These are phyloP conservation scores for Nepenthes mirabilis DNA, from an alignment of 148 eudicot species.

Conservation along the genomic window DNA sequence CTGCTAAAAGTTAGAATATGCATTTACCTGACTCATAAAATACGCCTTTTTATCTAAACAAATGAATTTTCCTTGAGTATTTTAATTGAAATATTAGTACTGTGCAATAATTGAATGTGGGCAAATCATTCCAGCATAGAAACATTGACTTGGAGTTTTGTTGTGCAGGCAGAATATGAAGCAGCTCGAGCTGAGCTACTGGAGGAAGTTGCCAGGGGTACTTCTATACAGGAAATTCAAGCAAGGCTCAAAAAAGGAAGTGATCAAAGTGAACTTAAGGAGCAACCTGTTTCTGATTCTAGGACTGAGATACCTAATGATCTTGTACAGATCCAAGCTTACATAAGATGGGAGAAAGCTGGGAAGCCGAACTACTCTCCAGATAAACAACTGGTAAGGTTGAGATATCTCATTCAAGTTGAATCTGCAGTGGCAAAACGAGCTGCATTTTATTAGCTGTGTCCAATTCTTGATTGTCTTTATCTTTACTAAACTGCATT, in stretches of 20 bases:
- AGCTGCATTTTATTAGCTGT: neutral
- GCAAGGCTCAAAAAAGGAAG: conserved; percentile 44
- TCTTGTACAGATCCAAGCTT: conserved; percentile 59
- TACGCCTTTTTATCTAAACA: neutral
- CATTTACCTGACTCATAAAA: neutral
- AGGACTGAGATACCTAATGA: conserved; percentile 48
- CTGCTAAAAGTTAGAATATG: no score
- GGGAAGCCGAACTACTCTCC: conserved; percentile 68
- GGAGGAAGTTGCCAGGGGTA: conserved; percentile 64
- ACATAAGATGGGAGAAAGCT: conserved; percentile 63
- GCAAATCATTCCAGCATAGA: no score
- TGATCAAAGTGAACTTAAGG: conserved; percentile 23
- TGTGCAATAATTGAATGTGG: conserved; percentile 5
- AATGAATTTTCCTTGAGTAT: no score
- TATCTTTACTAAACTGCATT: conserved; percentile 8
- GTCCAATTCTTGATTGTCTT: neutral
- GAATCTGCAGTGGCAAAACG: neutral
- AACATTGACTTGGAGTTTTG: no score
- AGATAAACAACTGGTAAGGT: conserved; percentile 48
- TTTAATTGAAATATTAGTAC: neutral
- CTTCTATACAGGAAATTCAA: conserved; percentile 55
- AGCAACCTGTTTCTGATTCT: conserved; percentile 19
- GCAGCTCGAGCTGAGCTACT: conserved; percentile 72
- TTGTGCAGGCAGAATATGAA: conserved; percentile 70
- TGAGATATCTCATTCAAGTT: conserved; percentile 1